A percentile compares a stretch with the other conserved stretches of the same genome.
Evolutionary conservation across 306 rosid genomes (phyloP).

Genomic region (Vachellia collinsii): DNA sequence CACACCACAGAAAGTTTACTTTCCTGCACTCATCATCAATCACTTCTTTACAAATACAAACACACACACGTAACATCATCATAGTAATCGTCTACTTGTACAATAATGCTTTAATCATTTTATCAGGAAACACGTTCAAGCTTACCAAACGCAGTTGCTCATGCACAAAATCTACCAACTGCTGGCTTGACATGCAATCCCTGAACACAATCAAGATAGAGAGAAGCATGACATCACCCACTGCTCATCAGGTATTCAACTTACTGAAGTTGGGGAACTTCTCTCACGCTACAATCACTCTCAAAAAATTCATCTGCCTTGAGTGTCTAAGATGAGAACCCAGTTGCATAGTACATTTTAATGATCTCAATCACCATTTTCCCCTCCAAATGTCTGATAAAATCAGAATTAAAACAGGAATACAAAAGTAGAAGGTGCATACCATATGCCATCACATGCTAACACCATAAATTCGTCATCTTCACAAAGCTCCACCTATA

Average conservation of each 20-base stretch:
- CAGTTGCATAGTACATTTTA: neutral
- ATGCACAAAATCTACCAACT: conserved; percentile 79
- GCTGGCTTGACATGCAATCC: conserved; percentile 97
- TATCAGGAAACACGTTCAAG: conserved; percentile 12
- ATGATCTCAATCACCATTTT: neutral
- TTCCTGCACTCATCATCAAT: conserved; percentile 42
- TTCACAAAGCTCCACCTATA: conserved; percentile 74
- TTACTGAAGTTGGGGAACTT: conserved; percentile 1
- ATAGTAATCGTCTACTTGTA: neutral
- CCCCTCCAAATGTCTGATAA: neutral
- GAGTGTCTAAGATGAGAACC: neutral
- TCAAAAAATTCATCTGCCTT: neutral
- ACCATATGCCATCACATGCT: conserved; percentile 93
- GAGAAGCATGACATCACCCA: neutral
- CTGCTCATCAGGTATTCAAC: neutral
- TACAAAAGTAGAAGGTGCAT: conserved; percentile 39
- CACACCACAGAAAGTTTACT: conserved; percentile 71
- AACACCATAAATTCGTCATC: conserved; percentile 74
- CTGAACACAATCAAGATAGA: conserved; percentile 49
- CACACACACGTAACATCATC: neutral
- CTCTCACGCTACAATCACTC: neutral
- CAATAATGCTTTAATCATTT: neutral
- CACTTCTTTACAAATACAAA: neutral
- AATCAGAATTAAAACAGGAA: neutral
- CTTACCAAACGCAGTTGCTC: conserved; percentile 71